Conservation (phyloP, 352 stramenopile species). For the Phytophthora sansomeana region DNA sequence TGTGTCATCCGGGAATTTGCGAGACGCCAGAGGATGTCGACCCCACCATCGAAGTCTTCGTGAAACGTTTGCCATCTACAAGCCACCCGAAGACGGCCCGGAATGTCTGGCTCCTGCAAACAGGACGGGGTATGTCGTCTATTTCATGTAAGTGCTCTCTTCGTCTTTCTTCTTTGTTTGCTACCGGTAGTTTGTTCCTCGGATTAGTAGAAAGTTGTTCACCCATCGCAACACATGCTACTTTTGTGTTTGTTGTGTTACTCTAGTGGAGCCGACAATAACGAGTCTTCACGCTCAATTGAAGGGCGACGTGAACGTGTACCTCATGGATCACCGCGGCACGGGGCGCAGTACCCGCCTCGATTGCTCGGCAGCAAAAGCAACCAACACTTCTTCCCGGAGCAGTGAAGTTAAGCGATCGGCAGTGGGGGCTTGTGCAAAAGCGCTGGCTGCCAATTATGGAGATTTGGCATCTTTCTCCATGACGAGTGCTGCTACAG, state of each 20-base stretch:
- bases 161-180: too few species aligned
- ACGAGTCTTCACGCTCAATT: conserved; percentile 18
- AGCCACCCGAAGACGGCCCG: conserved; percentile 6
- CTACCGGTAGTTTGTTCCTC: too few species aligned
- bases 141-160: conserved; percentile 34
- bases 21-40: background rate
- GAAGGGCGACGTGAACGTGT: too few species aligned
- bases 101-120: conserved; percentile 49
- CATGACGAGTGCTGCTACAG: conserved; percentile 37
- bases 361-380: too few species aligned
- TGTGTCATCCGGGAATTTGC: conserved; percentile 32
- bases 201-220: too few species aligned
- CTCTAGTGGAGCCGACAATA: conserved; percentile 44
- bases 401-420: conserved; percentile 16
- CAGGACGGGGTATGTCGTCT: conserved; percentile 21
- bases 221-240: too few species aligned
- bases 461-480: conserved; percentile 46
- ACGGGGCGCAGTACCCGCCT: too few species aligned
- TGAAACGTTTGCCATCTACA: conserved; percentile 37
- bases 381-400: too few species aligned
- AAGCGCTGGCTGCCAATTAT: conserved; percentile 38
- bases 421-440: conserved; percentile 33
- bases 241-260: background rate
- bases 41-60: conserved; percentile 32
- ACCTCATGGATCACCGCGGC: too few species aligned